Conservation (phyloP, 2,329 filamentous ascomycete genomes). For the Didymella keratinophila region DNA sequence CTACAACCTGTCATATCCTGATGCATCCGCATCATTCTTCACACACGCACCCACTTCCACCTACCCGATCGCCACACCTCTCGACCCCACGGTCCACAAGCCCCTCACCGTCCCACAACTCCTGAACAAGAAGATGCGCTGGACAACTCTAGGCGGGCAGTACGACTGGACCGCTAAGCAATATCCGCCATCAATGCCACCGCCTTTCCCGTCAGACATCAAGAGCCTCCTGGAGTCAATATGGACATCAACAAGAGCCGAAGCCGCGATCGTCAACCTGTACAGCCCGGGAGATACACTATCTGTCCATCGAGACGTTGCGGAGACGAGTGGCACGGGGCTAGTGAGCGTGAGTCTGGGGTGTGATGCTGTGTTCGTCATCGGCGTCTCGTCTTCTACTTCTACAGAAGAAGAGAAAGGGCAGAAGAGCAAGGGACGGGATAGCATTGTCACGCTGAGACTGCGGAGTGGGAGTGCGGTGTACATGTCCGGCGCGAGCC, state of each 20-base stretch:
- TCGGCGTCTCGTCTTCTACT: constrained; percentile 79
- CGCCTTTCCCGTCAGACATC: constrained; percentile 77
- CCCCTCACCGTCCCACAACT: constrained; percentile 73
- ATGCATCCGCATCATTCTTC: constrained; percentile 59
- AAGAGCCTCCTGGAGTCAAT: constrained; percentile 70
- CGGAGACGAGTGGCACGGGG: constrained; percentile 79
- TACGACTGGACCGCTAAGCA: constrained; percentile 93
- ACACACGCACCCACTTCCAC: constrained; percentile 49
- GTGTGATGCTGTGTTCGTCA: constrained; percentile 88
- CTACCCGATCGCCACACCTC: constrained; percentile 59
- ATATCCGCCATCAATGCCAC: constrained; percentile 75
- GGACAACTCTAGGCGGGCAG: constrained; percentile 93
- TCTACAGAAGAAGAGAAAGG: neutral
- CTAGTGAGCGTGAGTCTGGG: constrained; percentile 88
- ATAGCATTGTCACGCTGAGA: constrained; percentile 34
- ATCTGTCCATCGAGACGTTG: constrained; percentile 92
- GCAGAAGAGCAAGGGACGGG: neutral
- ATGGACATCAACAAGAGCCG: constrained; percentile 79
- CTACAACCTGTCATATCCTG: constrained; percentile 72
- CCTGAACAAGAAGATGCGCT: constrained; percentile 82
- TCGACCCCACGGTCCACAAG: constrained; percentile 77
- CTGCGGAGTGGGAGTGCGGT: constrained; percentile 87
- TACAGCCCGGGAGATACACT: constrained; percentile 91
- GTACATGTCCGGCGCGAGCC: constrained; percentile 82
- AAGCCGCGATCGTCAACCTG: constrained; percentile 93